Base-by-base conservation (phyloP, 768 basidiomycete species). In the Epithele typhae region DNA sequence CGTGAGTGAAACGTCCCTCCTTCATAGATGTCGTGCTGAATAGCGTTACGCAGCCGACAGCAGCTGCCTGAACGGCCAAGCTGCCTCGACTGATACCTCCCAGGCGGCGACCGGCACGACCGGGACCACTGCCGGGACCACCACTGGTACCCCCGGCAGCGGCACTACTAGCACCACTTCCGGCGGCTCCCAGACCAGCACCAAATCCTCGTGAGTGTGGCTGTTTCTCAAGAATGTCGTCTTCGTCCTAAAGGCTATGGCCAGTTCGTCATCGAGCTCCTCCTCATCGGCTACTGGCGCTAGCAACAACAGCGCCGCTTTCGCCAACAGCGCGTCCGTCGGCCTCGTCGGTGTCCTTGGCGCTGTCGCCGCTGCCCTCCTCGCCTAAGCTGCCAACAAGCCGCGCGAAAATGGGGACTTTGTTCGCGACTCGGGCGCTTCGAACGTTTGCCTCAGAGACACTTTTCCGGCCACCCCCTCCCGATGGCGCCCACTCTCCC, bases 341-440 rank as follows among this genome's bases (percentile, higher is more conserved):
- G 74, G 71, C 34, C 51, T 69, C 37, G 67, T 73, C 36, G 81
- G 70, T 43, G 45, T 63, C 39, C 19, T 67, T 42, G 64, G 65
- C 30, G 71, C 59, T 5, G 63, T 59, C n/a, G 50, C 68, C 25
- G 71, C 60, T 43, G 74, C 66, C 36, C 46, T 75, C 44, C 56
- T 74, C 37, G 60, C 66, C 32, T 76, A 59, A 66, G 42, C 42
- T 3, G 43, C 36, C 8, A 14, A 2, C 39, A 23, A 34, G 25
- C 17, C 25, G 32, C 37, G 15, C 25, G 32, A 48, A 53, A 53
- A 48, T 27, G 51, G 41, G 37, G 35, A 40, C 32, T 23, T 9
- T 35, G 12, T 34, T 24, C n/a, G 14, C 27, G 27, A 30, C 27
- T 30, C 14, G 27, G 25, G 43, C 39, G 43, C 43, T 45, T 45